Evolutionary conservation across 208 protist genomes (phyloP).

Genomic region (Acanthamoeba culbertsoni): DNA sequence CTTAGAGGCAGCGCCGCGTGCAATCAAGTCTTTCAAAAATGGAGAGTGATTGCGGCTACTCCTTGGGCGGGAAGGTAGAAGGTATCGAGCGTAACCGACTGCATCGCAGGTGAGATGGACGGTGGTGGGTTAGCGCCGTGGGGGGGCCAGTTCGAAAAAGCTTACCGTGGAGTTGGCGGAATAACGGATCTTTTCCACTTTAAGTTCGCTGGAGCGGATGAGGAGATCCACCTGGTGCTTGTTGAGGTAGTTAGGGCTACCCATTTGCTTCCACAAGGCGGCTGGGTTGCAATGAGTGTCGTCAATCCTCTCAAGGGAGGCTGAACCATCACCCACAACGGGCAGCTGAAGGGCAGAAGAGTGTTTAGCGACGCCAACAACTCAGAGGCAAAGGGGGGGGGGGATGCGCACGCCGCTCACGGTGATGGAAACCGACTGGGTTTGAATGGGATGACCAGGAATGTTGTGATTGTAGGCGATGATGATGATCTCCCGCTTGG

Average conservation of each 20-base stretch:
- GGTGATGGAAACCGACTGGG: neutral
- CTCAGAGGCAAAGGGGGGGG: neutral
- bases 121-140: neutral
- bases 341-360: neutral
- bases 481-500: conserved; percentile 2
- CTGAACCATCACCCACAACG: neutral
- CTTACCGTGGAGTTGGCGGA: neutral
- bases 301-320: conserved; percentile 58
- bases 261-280: neutral
- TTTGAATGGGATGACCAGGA: conserved; percentile 28
- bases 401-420: neutral
- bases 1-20: too few relatives aligned
- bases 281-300: conserved; percentile 53
- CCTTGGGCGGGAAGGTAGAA: neutral
- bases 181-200: neutral
- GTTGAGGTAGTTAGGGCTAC: conserved; percentile 51
- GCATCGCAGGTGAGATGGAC: neutral
- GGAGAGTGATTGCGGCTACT: neutral
- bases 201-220: neutral
- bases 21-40: neutral
- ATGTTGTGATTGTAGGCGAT: conserved; percentile 65
- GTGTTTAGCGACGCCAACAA: neutral
- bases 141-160: neutral
- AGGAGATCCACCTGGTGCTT: neutral
- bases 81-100: neutral